Evolutionary conservation across 176 grass and related monocot species (phyloP).

Genomic region (Eragrostis curvula): DNA sequence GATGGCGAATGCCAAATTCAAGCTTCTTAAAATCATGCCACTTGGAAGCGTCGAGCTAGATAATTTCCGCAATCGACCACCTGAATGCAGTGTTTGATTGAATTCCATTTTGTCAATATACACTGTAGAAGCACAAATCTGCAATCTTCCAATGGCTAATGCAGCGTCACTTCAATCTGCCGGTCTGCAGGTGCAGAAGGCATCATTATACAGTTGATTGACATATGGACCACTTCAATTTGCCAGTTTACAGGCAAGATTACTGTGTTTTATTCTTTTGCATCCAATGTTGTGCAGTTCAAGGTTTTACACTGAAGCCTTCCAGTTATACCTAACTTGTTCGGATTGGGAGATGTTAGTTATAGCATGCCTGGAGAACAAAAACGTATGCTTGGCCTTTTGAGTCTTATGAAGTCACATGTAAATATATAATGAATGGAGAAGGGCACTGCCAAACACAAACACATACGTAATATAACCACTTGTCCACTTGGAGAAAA

Average conservation of each 20-base stretch:
- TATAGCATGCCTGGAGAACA: background rate
- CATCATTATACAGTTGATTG: background rate
- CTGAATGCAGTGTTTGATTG: background rate
- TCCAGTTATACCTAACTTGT: background rate
- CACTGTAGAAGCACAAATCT: background rate
- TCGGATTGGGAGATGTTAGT: background rate
- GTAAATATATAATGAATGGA: background rate
- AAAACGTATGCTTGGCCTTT: background rate
- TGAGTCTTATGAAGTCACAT: slow-evolving; percentile 17
- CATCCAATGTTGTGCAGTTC: background rate
- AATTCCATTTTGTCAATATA: background rate
- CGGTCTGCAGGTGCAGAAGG: background rate
- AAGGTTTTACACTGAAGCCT: background rate
- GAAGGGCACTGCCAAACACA: background rate
- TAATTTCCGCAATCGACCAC: background rate
- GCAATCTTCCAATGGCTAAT: slow-evolving; percentile 3
- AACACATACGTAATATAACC: background rate
- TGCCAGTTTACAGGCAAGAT: background rate
- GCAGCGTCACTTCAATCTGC: no score
- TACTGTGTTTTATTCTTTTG: background rate
- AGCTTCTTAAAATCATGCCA: background rate
- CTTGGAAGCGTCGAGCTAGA: background rate
- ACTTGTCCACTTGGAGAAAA: background rate
- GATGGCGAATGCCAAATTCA: background rate
- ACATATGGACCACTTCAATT: no score